Base-by-base conservation (phyloP, 2,329 filamentous ascomycete genomes). In the Diaporthe ampelina region DNA sequence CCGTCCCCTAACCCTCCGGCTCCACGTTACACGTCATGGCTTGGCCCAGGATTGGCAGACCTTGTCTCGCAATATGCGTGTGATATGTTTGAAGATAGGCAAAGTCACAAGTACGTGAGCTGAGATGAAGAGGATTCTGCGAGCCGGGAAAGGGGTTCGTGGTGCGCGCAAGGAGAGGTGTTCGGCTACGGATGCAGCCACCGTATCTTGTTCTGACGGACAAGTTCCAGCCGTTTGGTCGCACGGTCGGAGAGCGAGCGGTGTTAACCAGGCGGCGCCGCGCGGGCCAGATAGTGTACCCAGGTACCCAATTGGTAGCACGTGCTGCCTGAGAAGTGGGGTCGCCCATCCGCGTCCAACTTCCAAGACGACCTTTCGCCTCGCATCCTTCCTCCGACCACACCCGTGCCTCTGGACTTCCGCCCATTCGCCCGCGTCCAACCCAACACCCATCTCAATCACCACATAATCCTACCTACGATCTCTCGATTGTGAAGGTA, bases 341-440 rank as follows among this genome's bases (percentile, higher is more conserved):
- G 54, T 29, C 70, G 43, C 24, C 48, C 45, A 40, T 61, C 70
- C 70, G 70, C 63, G 63, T 54, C 26, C 57, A 54, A 54, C 48
- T 52, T 24, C 63, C 63, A 59, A 72, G 70, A 63, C 57, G 50
- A 52, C 70, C 69, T 63, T 63, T 71, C 72, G 57, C 67, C 71
- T 75, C 73, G 70, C 70, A 68, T 70, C 72, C 70, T 70, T 72
- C 63, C 56, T 69, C 72, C 68, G 72, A 69, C 65, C 72, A 73
- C 67, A 75, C 68, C 63, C 72, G 59, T 57, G 69, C 70, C 67
- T 72, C 57, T 75, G 72, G 74, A 74, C 72, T 68, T 43, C 48
- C 61, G 26, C 67, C 61, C 63, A 50, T 52, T 58, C 56, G 45
- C 43, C 58, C 40, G 32, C 63, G 48, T 56, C 67, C 40, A 71